Percentiles rank a stretch among this genome's conserved stretches.
These are phyloP conservation scores for Schrenkiella parvula DNA, from an alignment of 345 rosid genomes.

Conservation along the genomic window DNA sequence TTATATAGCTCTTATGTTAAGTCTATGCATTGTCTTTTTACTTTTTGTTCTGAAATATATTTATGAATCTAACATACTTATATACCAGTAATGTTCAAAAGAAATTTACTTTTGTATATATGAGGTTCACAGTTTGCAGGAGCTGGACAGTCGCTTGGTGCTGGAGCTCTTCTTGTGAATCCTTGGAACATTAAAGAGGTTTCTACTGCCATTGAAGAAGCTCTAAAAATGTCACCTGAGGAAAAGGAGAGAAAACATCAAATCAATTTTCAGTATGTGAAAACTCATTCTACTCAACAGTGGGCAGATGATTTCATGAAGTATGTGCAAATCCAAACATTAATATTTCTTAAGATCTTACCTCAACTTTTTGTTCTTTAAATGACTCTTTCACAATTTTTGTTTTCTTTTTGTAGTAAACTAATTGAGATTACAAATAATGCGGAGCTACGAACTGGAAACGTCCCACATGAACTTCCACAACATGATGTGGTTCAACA, in stretches of 20 bases:
- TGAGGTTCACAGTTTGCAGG: constrained; percentile 78
- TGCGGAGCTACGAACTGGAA: constrained; percentile 62
- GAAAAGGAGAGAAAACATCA: constrained; percentile 81
- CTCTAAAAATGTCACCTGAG: constrained; percentile 69
- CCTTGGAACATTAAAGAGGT: constrained; percentile 99
- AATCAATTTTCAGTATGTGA: constrained; percentile 71
- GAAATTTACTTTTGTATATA: neutral
- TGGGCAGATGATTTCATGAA: constrained; percentile 99
- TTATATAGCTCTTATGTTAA: neutral
- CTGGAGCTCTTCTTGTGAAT: constrained; percentile 94
- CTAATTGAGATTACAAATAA: constrained; percentile 74
- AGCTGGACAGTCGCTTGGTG: constrained; percentile 96
- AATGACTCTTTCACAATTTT: neutral
- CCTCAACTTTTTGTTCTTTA: neutral
- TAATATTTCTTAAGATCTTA: neutral
- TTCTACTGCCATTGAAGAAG: constrained; percentile 76
- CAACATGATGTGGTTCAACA: constrained; percentile 55
- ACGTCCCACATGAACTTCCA: constrained; percentile 68
- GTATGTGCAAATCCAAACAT: constrained; percentile 35
- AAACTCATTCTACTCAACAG: constrained; percentile 81
- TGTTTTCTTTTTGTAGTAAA: constrained; percentile 48
- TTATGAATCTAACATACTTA: neutral
- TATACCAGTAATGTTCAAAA: neutral
- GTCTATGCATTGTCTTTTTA: neutral
- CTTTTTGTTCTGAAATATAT: neutral